A percentile compares a stretch with the other conserved stretches of the same genome.
Conservation (phyloP, 2,329 filamentous ascomycete genomes). For the Phaeoacremonium minimum region DNA sequence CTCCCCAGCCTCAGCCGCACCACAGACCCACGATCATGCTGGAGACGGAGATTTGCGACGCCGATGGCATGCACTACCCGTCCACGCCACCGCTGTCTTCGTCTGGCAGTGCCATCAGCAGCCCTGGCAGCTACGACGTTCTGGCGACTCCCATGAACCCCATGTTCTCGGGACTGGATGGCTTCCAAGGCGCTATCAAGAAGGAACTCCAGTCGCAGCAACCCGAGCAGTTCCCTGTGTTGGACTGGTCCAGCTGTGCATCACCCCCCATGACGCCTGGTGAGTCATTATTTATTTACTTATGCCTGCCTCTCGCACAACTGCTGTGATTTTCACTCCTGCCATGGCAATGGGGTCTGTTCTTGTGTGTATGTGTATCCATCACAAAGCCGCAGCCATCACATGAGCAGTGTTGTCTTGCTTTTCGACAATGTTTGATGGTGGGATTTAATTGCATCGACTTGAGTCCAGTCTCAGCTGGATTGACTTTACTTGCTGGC, state of each 20-base stretch:
- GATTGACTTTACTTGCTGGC: too few relatives aligned
- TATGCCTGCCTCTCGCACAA: too few relatives aligned
- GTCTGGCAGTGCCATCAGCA: constrained; percentile 79
- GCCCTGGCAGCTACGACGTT: constrained; percentile 73
- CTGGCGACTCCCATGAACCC: constrained; percentile 80
- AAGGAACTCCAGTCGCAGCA: constrained; percentile 63
- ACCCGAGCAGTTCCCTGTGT: constrained; percentile 66
- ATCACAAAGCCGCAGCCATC: too few relatives aligned
- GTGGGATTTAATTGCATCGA: too few relatives aligned
- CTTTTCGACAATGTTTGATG: too few relatives aligned
- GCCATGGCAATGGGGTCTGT: too few relatives aligned
- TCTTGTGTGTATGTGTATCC: too few relatives aligned
- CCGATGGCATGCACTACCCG: constrained; percentile 67
- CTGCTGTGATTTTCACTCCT: too few relatives aligned
- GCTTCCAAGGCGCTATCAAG: constrained; percentile 61
- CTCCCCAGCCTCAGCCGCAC: constrained; percentile 58
- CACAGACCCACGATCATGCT: constrained; percentile 77
- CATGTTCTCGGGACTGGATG: constrained; percentile 69
- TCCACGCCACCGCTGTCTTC: constrained; percentile 84
- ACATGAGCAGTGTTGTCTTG: too few relatives aligned
- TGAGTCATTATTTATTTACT: too few relatives aligned
- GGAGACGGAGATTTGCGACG: constrained; percentile 66
- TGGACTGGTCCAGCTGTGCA: constrained; percentile 72
- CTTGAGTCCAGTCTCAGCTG: too few relatives aligned
- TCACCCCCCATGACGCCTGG: constrained; percentile 89